Conservation (phyloP, 176 grass and related monocot genomes). For the Chloris gayana region DNA sequence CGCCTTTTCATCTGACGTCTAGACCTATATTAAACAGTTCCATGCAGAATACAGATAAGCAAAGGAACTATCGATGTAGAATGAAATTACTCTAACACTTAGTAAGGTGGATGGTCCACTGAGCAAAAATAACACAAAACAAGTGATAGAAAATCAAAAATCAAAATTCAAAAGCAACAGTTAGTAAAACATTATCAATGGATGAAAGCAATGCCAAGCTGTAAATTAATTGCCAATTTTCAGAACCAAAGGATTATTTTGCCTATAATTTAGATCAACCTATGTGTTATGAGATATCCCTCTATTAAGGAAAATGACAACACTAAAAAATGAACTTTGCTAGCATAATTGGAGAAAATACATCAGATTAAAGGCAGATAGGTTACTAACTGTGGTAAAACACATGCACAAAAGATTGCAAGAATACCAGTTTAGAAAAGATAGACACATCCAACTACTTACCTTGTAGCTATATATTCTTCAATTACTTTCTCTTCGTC, state of each 20-base stretch:
- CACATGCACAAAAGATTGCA: slow-evolving; percentile 5
- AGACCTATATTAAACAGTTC: slow-evolving; percentile 39
- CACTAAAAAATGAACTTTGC: background rate
- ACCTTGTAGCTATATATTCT: slow-evolving; percentile 44
- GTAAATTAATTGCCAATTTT: background rate
- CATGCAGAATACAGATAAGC: background rate
- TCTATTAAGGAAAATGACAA: background rate
- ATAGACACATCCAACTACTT: slow-evolving; percentile 9
- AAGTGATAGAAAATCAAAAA: background rate
- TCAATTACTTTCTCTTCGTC: slow-evolving; percentile 50
- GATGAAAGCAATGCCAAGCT: slow-evolving; percentile 6
- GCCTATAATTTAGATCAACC: background rate
- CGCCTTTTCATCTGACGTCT: slow-evolving; percentile 5
- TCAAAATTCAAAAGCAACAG: background rate
- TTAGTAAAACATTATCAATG: background rate
- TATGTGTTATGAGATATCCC: slow-evolving; percentile 6
- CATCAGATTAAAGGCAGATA: slow-evolving; percentile 7
- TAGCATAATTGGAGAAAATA: background rate
- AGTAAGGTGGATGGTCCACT: background rate
- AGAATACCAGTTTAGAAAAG: slow-evolving; percentile 6
- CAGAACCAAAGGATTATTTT: background rate
- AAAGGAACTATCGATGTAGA: background rate
- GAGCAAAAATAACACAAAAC: background rate
- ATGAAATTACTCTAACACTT: background rate
- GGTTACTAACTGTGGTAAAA: background rate